phyloP scores from a whole-genome alignment of 495 filamentous ascomycete genomes.

The Trichoderma reesei region DNA sequence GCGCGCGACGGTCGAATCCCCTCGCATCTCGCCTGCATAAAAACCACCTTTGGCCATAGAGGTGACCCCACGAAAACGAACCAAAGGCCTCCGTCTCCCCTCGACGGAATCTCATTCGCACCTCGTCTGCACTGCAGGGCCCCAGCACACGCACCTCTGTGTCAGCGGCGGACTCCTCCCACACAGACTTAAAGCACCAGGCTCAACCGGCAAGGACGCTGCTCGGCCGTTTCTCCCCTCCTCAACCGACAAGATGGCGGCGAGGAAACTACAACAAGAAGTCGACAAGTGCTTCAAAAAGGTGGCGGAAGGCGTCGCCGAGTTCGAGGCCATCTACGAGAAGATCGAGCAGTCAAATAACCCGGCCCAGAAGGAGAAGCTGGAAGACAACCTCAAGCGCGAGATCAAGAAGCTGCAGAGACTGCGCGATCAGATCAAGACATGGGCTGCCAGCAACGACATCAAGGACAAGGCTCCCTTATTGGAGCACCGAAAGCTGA shows the following conservation, averaged over 20 bases:
- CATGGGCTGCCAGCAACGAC: conserved; percentile 93
- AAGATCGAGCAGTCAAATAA: conserved; percentile 89
- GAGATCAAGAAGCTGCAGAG: conserved; percentile 99
- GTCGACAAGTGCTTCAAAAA: conserved; percentile 99
- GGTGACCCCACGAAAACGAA: conserved; percentile 4
- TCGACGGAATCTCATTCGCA: neutral
- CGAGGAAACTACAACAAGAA: conserved; percentile 90
- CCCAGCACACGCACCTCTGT: neutral
- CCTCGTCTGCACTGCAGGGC: neutral
- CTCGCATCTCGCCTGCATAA: neutral
- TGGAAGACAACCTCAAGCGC: conserved; percentile 92
- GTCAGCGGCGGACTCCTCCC: neutral
- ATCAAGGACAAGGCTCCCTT: conserved; percentile 98
- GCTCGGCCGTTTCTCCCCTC: neutral
- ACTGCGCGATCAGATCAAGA: conserved; percentile 96
- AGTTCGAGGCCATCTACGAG: conserved; percentile 89
- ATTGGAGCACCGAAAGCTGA: conserved; percentile 83
- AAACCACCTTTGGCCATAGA: neutral
- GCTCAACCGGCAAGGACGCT: neutral
- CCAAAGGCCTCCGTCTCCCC: neutral
- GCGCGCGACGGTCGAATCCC: neutral
- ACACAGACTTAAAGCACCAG: neutral
- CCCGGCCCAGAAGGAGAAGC: conserved; percentile 91
- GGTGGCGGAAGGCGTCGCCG: conserved; percentile 80
- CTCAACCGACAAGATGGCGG: conserved; percentile 58